Conservation (phyloP, 768 basidiomycete genomes). For the Pleurotus eryngii region DNA sequence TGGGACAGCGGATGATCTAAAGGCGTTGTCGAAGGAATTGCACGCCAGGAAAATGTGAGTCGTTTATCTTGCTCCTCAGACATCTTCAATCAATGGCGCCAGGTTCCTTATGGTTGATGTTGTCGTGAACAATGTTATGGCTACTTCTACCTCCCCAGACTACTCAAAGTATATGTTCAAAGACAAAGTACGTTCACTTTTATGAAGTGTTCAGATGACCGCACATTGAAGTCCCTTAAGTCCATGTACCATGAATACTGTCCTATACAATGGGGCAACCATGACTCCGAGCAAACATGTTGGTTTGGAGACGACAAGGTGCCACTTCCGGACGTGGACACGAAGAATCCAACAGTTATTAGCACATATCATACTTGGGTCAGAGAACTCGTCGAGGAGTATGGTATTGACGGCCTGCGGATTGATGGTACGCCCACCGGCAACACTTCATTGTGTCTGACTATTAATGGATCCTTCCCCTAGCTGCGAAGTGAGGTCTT, state of each 20-base stretch:
- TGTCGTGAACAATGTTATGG: constrained; percentile 85
- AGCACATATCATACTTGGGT: constrained; percentile 70
- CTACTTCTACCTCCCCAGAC: constrained; percentile 58
- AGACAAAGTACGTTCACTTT: constrained; percentile 39
- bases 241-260: constrained; percentile 80
- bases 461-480: constrained; percentile 19
- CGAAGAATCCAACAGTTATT: constrained; percentile 61
- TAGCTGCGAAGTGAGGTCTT: constrained; percentile 41
- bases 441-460: constrained; percentile 24
- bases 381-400: constrained; percentile 59
- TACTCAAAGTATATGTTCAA: constrained; percentile 69
- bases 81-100: not conserved
- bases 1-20: constrained; percentile 64
- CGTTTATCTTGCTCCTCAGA: not conserved
- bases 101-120: constrained; percentile 84
- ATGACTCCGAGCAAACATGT: constrained; percentile 68
- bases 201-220: not conserved
- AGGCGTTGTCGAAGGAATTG: constrained; percentile 54
- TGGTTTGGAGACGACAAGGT: constrained; percentile 81
- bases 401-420: constrained; percentile 80
- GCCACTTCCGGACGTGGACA: constrained; percentile 77
- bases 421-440: constrained; percentile 55
- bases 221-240: constrained; percentile 25
- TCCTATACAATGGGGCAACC: constrained; percentile 65
- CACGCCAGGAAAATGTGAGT: constrained; percentile 70